A percentile compares a stretch with the other conserved stretches of the same genome.
Conservation (phyloP, 192 early-diverging fungal genomes). For the Coemansia sp. region DNA sequence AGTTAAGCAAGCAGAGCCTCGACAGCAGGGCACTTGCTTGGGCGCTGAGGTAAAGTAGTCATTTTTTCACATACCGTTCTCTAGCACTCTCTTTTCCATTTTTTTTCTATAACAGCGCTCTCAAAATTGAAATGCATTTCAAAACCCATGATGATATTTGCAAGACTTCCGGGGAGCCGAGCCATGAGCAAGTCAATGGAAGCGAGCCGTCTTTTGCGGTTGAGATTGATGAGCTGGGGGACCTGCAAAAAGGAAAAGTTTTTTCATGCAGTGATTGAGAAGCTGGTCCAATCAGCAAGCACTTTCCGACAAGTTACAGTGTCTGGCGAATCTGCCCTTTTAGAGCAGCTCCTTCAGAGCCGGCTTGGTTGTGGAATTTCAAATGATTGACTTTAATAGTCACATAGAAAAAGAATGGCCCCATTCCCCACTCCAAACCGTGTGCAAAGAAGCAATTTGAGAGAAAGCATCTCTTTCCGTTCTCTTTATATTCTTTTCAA, state of each 20-base stretch:
- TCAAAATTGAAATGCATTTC: background rate
- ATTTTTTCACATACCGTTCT: no score
- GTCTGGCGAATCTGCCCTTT: background rate
- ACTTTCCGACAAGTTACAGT: background rate
- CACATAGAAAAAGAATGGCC: background rate
- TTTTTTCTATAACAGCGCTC: background rate
- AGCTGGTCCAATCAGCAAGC: background rate
- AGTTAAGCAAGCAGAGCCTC: no score
- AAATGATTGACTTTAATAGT: no score
- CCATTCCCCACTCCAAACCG: background rate
- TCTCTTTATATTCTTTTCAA: background rate
- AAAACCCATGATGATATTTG: background rate
- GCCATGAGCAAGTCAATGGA: background rate
- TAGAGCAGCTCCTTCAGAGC: no score
- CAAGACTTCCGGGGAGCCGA: background rate
- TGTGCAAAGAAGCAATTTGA: background rate
- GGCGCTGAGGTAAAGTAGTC: no score
- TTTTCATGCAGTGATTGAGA: background rate
- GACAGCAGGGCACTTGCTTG: no score
- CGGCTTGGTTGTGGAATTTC: background rate
- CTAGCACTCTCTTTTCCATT: background rate
- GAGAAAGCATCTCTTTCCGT: background rate
- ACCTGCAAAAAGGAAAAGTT: background rate
- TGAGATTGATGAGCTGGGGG: background rate
- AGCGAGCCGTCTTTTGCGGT: background rate